Evolutionary conservation across 345 rosid species (phyloP), one percentile per base, ranked within the genome.

Genomic region (Cardamine occulta): DNA sequence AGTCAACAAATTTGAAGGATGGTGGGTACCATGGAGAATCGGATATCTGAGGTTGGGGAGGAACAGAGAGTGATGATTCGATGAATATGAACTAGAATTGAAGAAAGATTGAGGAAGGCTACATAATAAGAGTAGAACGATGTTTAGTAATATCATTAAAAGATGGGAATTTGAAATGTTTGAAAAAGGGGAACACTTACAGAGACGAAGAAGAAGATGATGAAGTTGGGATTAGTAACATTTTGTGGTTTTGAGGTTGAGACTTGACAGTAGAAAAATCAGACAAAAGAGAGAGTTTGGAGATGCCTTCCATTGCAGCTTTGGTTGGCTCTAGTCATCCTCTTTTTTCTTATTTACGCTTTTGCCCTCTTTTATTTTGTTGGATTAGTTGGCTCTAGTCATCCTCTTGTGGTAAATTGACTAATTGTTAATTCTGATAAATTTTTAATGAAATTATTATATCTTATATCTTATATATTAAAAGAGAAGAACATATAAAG

Each of bases 171-270:
- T 49, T 52, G 45, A 68, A 68, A 51, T 8, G 14, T 68, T 68
- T 59, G 17, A 49, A 75, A 28, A 49, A 6, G 0, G 35, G n/a
- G 10, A 59, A 51, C 2, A 59, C 68, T 75, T 75, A 75, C 79
- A 49, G 45, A 64, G 66, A 60, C 5, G 74, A 76, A 8, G 67
- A 65, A 0, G 78, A 55, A 34, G 78, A 74, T 17, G 78, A 57
- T 19, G 80, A 63, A 54, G 65, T 70, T 45, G 80, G 75, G 66
- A 76, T 54, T 76, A 70, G 80, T 63, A 76, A 1, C 80, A 76
- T 76, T 59, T 75, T 57, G 59, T 7, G 15, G 4, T 51, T 69
- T 63, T 63, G 65, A 32, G 71, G 70, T 63, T 54, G 45, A 59
- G n/a, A n/a, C n/a, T n/a, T n/a, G n/a, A n/a, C 35, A 67, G 17